Evolutionary conservation across 768 basidiomycete genomes (phyloP), one percentile per base, ranked within the genome.

Genomic region (Calocybe cyanea): DNA sequence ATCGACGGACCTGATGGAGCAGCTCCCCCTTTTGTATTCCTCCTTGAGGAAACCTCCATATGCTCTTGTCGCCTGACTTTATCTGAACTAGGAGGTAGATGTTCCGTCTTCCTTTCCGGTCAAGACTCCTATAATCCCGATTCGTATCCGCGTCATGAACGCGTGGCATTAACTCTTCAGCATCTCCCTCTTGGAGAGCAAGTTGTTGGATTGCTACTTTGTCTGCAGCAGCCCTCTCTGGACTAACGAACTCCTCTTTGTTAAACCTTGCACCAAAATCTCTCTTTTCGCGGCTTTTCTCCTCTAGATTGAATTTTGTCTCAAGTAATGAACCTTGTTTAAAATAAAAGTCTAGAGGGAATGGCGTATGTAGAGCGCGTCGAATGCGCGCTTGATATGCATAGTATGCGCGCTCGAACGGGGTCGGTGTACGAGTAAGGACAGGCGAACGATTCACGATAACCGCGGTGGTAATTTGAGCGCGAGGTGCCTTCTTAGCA

Each of bases 331-430:
- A 88, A 7, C 93, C 93, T 40, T 83, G 83, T 66, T 92, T 92
- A 76, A 95, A 95, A 70, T 94, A 97, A 66, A 95, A 92, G 38
- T 92, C 84, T 47, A 80, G 73, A 14, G 93, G 89, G 62, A 92
- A 84, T 0, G 93, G 93, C 55, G 91, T 90, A 61, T 86, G 85
- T 38, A 97, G 69, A 2, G 92, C 85, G 53, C 89, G 85, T 57
- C 83, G 79, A 59, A 97, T 78, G 34, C 89, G 83, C 7, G 79
- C 72, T 61, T 92, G 87, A 73, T 95, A 94, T 43, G 77, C 72
- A 64, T 88, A 85, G 65, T 87, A 93, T 10, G 89, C 82, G 53
- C 73, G 69, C 65, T 94, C 90, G 56, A 95, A 87, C 1, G 75
- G 66, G 0, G 80, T 81, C 0, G 83, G 85, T 0, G 83, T 76